A percentile compares a stretch with the other conserved stretches of the same genome.
Evolutionary conservation across 306 rosid genomes (phyloP).

Genomic region (Sicyos baderoa): DNA sequence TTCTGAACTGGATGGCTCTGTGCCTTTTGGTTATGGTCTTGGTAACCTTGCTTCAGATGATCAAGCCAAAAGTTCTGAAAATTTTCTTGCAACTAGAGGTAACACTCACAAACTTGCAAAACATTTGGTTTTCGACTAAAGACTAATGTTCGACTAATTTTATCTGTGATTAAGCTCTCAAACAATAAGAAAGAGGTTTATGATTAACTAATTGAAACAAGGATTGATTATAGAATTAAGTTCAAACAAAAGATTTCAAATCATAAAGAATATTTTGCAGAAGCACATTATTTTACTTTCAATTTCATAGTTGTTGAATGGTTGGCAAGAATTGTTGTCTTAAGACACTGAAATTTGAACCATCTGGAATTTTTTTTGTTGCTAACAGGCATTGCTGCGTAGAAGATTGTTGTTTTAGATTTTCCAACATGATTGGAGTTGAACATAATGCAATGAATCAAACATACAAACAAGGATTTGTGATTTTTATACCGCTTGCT

Average conservation of each 20-base stretch:
- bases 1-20: constrained; percentile 67
- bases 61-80: constrained; percentile 52
- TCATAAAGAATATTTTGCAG: too few relatives aligned
- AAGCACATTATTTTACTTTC: too few relatives aligned
- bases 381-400: constrained; percentile 72
- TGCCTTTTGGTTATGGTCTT: constrained; percentile 58
- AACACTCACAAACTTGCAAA: constrained; percentile 6
- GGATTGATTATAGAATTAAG: neutral
- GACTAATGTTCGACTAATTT: too few relatives aligned
- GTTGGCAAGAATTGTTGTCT: too few relatives aligned
- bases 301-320: too few relatives aligned
- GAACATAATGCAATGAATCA: constrained; percentile 39
- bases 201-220: too few relatives aligned
- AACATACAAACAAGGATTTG: constrained; percentile 36
- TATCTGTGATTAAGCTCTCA: neutral
- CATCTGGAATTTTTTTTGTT: constrained; percentile 4
- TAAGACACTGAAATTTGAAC: neutral
- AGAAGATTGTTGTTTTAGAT: constrained; percentile 59
- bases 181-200: too few relatives aligned
- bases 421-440: constrained; percentile 38
- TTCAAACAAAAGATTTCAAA: too few relatives aligned
- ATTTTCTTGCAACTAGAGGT: constrained; percentile 78
- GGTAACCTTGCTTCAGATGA: constrained; percentile 57
- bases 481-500: constrained; percentile 45
- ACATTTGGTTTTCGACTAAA: too few relatives aligned